Evolutionary conservation across 495 filamentous ascomycete genomes (phyloP).

Genomic region (Penicillium maclennaniae): DNA sequence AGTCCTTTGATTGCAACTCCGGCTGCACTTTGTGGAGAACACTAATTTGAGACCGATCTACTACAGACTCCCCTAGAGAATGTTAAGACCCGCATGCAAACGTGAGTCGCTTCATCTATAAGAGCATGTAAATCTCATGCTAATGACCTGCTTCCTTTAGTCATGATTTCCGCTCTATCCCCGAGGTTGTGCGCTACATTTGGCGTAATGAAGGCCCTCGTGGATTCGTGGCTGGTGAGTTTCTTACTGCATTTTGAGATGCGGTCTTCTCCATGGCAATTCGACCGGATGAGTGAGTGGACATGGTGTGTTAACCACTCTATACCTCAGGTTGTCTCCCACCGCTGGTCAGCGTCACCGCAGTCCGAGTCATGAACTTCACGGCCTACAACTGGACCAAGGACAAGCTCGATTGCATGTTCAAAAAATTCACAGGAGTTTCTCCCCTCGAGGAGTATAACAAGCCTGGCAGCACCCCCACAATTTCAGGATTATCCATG

Average conservation of each 20-base stretch:
- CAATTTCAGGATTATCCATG: conserved; percentile 62
- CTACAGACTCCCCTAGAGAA: conserved; percentile 47
- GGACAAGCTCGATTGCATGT: conserved; percentile 57
- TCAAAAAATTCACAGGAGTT: conserved; percentile 54
- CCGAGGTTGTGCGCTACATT: conserved; percentile 40
- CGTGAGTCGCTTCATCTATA: conserved; percentile 28
- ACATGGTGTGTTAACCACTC: neutral
- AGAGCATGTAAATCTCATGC: neutral
- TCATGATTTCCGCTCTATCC: conserved; percentile 42
- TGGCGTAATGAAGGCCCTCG: conserved; percentile 47
- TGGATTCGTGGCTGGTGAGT: conserved; percentile 45
- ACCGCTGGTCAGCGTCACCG: conserved; percentile 80
- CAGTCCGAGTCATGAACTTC: conserved; percentile 89
- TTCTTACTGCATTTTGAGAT: neutral
- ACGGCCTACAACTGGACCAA: conserved; percentile 87
- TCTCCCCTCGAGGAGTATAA: conserved; percentile 71
- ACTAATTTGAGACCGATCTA: neutral
- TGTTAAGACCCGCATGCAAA: conserved; percentile 50
- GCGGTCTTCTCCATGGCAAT: neutral
- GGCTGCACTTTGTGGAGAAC: neutral
- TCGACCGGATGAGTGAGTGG: neutral
- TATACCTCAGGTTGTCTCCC: conserved; percentile 62
- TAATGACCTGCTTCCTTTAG: conserved; percentile 15
- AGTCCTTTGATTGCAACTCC: neutral
- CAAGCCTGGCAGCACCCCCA: conserved; percentile 64